Evolutionary conservation across 2,329 filamentous ascomycete genomes (phyloP).

Genomic region (Fusarium transvaalense): DNA sequence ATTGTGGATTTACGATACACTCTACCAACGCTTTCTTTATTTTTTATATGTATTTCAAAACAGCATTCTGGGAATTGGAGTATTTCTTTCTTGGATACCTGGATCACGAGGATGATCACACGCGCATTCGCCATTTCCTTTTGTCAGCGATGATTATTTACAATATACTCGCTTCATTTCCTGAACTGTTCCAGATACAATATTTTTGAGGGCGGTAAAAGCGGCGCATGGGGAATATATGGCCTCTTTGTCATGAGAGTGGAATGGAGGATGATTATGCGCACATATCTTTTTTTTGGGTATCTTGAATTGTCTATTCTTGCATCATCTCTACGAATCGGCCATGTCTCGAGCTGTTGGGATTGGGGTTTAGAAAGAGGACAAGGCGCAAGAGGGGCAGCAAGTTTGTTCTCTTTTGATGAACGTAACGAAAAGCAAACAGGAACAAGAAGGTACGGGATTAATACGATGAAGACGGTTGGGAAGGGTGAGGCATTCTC

Average conservation of each 20-base stretch:
- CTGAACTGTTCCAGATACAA: constrained; percentile 26
- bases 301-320: constrained; percentile 33
- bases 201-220: constrained; percentile 18
- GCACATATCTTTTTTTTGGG: constrained; percentile 13
- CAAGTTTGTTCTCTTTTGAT: constrained; percentile 37
- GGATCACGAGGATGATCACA: constrained; percentile 39
- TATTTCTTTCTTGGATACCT: constrained; percentile 43
- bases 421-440: constrained; percentile 43
- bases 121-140: constrained; percentile 41
- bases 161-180: constrained; percentile 21
- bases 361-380: constrained; percentile 14
- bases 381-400: constrained; percentile 23
- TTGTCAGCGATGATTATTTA: constrained; percentile 44
- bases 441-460: constrained; percentile 29
- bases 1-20: constrained; percentile 23
- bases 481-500: constrained; percentile 21
- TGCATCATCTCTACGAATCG: constrained; percentile 31
- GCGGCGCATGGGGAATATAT: constrained; percentile 18
- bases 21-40: constrained; percentile 17
- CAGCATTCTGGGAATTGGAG: constrained; percentile 32
- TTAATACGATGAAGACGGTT: constrained; percentile 39
- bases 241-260: constrained; percentile 20
- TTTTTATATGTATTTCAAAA: constrained; percentile 28
- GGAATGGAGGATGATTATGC: constrained; percentile 30
- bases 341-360: constrained; percentile 26